Conservation (phyloP, 495 filamentous ascomycete species). For the Penicillium cataractarum region DNA sequence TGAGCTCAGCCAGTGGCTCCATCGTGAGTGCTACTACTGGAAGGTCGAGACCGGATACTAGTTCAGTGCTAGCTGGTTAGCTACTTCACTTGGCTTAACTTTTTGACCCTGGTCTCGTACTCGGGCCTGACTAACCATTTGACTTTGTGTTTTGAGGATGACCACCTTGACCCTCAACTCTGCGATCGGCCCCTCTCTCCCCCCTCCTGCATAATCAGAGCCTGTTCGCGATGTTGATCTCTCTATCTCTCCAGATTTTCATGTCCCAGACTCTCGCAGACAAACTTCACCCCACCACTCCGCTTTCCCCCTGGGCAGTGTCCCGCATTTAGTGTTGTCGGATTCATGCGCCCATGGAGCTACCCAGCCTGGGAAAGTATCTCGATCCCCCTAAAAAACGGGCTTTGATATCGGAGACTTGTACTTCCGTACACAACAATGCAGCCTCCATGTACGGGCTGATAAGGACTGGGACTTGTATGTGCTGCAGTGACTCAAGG, state of each 20-base stretch:
- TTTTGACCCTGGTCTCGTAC: not conserved
- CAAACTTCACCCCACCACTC: conserved; percentile 8
- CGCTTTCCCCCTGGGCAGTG: not conserved
- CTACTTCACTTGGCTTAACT: not conserved
- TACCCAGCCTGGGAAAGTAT: not conserved
- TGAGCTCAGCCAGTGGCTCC: conserved; percentile 3
- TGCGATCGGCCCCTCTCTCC: conserved; percentile 18
- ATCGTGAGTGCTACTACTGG: too few relatives aligned
- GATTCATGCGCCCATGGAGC: conserved; percentile 6
- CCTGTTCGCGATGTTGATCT: conserved; percentile 20
- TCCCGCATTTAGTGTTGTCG: conserved; percentile 9
- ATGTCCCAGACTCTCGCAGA: not conserved
- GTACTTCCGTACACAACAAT: not conserved
- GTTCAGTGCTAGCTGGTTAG: not conserved
- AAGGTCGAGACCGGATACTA: conserved; percentile 16
- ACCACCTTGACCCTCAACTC: conserved; percentile 16
- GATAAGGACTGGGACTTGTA: conserved; percentile 15
- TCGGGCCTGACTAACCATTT: not conserved
- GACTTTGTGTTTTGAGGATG: conserved; percentile 12
- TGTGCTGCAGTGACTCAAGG: conserved; percentile 23
- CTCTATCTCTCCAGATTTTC: conserved; percentile 12
- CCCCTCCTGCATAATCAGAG: conserved; percentile 13
- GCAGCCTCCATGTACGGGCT: conserved; percentile 3
- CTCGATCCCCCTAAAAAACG: not conserved
- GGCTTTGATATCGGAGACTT: not conserved